Percentiles rank a stretch among this genome's conserved stretches.
Conservation (phyloP, 176 grass and related monocot species). For the Lolium rigidum region DNA sequence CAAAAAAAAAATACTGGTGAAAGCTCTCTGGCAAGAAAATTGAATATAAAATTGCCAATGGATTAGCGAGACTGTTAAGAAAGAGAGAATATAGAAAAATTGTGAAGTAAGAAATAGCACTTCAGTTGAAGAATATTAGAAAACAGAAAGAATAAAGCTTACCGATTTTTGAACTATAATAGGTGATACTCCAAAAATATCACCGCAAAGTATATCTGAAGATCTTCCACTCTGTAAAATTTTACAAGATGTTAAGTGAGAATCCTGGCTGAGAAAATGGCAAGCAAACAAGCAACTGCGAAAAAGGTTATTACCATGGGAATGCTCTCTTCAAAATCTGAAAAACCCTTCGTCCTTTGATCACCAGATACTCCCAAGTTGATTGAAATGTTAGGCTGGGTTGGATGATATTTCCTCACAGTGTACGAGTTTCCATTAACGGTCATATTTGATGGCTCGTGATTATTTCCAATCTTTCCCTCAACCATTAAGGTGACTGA, state of each 20-base stretch:
- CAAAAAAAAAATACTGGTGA: neutral
- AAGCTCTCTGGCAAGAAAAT: neutral
- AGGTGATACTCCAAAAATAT: conserved; percentile 97
- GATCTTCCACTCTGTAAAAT: conserved; percentile 80
- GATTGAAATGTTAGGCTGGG: neutral
- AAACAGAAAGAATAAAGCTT: conserved; percentile 22
- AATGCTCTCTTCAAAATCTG: conserved; percentile 74
- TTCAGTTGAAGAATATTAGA: neutral
- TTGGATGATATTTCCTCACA: conserved; percentile 63
- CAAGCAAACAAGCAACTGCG: conserved; percentile 2
- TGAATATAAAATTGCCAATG: neutral
- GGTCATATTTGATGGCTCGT: conserved; percentile 56
- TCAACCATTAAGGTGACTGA: neutral
- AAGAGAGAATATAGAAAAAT: conserved; percentile 1
- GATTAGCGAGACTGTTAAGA: neutral
- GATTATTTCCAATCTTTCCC: conserved; percentile 46
- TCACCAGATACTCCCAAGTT: conserved; percentile 5
- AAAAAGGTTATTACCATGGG: conserved; percentile 63
- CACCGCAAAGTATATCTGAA: conserved; percentile 79
- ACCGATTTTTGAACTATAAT: conserved; percentile 71
- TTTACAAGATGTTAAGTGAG: conserved; percentile 33
- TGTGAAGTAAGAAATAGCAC: neutral
- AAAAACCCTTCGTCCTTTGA: conserved; percentile 39
- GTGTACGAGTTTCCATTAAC: conserved; percentile 56
- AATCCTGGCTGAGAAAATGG: conserved; percentile 1